Conservation (phyloP, 768 basidiomycete species). For the Leccinum imitatum region DNA sequence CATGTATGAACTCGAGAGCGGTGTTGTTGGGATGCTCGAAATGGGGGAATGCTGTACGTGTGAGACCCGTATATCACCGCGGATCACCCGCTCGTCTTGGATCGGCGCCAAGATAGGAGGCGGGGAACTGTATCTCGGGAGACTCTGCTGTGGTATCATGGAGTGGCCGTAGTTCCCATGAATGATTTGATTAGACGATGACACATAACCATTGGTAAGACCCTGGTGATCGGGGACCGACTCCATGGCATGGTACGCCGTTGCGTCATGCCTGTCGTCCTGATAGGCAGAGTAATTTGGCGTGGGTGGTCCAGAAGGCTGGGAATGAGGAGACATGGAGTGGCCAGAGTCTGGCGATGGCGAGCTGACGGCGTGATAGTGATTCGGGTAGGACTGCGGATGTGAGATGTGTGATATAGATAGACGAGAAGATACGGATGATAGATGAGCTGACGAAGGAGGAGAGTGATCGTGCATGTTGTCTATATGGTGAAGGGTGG, state of each 20-base stretch:
- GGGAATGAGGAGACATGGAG: constrained; percentile 41
- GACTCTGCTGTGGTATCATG: constrained; percentile 21
- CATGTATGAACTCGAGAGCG: constrained; percentile 38
- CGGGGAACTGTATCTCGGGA: constrained; percentile 47
- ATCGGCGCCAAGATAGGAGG: constrained; percentile 59
- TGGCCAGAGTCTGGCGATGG: constrained; percentile 54
- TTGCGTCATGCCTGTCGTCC: constrained; percentile 40
- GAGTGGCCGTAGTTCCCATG: constrained; percentile 27
- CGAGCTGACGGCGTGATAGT: constrained; percentile 37
- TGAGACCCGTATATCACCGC: constrained; percentile 31
- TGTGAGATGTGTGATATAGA: constrained; percentile 63
- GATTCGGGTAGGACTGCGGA: constrained; percentile 44
- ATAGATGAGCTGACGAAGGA: constrained; percentile 30
- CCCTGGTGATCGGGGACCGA: constrained; percentile 30
- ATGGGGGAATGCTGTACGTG: constrained; percentile 32
- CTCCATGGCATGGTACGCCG: constrained; percentile 39
- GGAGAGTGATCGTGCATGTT: constrained; percentile 31
- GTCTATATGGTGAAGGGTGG: constrained; percentile 31
- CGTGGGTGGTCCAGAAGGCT: constrained; percentile 31
- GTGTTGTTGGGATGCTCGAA: constrained; percentile 33
- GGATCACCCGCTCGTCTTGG: constrained; percentile 39
- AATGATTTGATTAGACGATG: constrained; percentile 28
- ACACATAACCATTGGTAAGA: constrained; percentile 34
- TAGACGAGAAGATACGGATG: constrained; percentile 49
- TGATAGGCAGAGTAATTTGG: constrained; percentile 46